Conservation (phyloP, 139 green algal species). For the Micractinium conductrix region DNA sequence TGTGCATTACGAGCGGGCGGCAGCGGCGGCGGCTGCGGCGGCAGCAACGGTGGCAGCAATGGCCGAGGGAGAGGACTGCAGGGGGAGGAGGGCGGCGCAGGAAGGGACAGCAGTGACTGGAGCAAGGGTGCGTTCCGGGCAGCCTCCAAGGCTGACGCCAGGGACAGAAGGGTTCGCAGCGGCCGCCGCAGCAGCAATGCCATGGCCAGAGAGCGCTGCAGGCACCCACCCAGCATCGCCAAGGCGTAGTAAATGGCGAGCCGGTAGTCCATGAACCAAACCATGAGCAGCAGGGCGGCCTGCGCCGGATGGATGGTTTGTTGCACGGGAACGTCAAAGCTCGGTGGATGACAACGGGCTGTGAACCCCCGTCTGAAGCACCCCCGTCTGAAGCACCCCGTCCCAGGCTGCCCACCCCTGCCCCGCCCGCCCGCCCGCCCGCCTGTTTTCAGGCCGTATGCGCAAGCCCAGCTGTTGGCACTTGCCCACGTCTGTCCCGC, state of each 20-base stretch:
- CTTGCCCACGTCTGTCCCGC: too few species aligned
- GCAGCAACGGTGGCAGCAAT: too few species aligned
- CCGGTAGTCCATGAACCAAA: slow-evolving; percentile 45
- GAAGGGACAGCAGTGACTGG: neutral
- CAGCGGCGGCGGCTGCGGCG: too few species aligned
- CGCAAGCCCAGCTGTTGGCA: too few species aligned
- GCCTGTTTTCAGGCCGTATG: too few species aligned
- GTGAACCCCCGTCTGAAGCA: neutral
- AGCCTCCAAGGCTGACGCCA: too few species aligned
- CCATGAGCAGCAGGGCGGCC: slow-evolving; percentile 27
- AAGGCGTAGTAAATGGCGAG: slow-evolving; percentile 38
- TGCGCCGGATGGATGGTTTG: neutral
- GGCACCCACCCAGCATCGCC: slow-evolving; percentile 3
- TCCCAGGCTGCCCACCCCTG: too few species aligned
- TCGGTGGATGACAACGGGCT: neutral
- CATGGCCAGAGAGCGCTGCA: neutral
- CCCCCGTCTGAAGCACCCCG: neutral
- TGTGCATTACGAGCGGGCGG: too few species aligned
- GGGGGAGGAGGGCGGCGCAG: neutral
- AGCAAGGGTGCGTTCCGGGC: too few species aligned
- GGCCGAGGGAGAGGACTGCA: neutral
- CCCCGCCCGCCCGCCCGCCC: too few species aligned
- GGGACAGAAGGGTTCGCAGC: neutral
- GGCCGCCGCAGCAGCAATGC: neutral
- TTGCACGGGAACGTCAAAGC: neutral